phyloP scores from a whole-genome alignment of 2,329 filamentous ascomycete species.

The Didymella lethalis region DNA sequence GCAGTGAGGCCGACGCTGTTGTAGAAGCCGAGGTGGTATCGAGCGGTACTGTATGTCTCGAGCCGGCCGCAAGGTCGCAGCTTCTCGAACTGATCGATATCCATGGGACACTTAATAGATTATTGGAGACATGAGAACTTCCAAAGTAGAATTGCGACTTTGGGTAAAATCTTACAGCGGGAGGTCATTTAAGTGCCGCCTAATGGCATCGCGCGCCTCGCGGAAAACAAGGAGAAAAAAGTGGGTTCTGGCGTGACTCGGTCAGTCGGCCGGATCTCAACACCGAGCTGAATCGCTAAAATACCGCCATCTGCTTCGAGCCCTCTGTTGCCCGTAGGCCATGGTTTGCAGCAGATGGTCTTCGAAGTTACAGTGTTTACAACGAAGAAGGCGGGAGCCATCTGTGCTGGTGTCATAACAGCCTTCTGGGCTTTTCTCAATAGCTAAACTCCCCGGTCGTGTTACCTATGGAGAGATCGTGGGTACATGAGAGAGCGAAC shows the following conservation, averaged over 20 bases:
- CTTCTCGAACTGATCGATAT: conserved; percentile 21
- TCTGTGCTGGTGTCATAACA: no score
- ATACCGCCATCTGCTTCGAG: no score
- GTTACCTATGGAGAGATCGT: no score
- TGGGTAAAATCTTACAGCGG: not conserved
- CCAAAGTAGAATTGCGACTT: not conserved
- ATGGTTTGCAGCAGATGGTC: no score
- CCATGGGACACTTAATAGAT: not conserved
- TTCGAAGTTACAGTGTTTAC: no score
- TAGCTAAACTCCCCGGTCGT: no score
- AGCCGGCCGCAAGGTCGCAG: conserved; percentile 44
- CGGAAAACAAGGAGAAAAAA: not conserved
- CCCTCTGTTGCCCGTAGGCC: no score
- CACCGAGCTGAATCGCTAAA: no score
- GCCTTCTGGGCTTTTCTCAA: no score
- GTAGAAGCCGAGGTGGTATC: conserved; percentile 55
- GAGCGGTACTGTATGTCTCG: conserved; percentile 55
- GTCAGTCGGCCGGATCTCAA: not conserved
- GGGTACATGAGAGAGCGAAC: no score
- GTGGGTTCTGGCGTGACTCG: not conserved
- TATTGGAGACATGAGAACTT: not conserved
- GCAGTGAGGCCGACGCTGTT: conserved; percentile 54
- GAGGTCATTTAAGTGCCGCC: not conserved
- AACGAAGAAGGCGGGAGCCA: no score
- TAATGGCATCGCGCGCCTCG: not conserved